A percentile compares a stretch with the other conserved stretches of the same genome.
Conservation (phyloP, 257 asterid species). For the Anisodus acutangulus region DNA sequence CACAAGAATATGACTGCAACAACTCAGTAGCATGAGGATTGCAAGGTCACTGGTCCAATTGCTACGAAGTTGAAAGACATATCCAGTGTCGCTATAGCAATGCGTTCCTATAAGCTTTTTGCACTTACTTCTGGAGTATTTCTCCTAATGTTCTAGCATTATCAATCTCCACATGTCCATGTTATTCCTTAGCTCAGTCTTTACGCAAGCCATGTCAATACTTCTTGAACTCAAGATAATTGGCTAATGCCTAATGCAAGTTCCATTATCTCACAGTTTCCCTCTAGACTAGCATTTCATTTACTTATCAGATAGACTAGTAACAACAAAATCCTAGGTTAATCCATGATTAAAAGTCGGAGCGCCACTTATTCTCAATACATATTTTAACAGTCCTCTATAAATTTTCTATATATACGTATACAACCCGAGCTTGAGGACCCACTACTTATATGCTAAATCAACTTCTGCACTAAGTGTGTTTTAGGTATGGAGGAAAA, state of each 20-base stretch:
- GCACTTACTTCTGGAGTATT: background rate
- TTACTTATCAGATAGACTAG: background rate
- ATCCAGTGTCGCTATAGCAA: background rate
- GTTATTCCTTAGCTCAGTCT: constrained; percentile 12
- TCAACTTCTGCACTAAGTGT: background rate
- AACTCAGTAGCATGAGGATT: background rate
- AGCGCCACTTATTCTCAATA: background rate
- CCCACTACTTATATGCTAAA: background rate
- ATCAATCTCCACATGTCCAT: background rate
- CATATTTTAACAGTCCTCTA: background rate
- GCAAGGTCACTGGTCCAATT: background rate
- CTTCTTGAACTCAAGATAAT: constrained; percentile 1
- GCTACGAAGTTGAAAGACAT: background rate
- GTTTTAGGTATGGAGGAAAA: no score
- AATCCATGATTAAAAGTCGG: background rate
- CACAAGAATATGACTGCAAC: background rate
- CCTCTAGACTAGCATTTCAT: background rate
- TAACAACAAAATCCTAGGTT: constrained; percentile 17
- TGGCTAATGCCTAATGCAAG: background rate
- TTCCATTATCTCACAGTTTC: background rate
- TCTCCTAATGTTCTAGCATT: background rate
- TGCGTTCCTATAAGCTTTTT: background rate
- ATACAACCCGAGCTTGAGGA: background rate
- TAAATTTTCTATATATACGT: background rate
- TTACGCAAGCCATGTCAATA: background rate